Evolutionary conservation across 2,329 filamentous ascomycete species (phyloP).

Genomic region (Fusarium veterinarium): DNA sequence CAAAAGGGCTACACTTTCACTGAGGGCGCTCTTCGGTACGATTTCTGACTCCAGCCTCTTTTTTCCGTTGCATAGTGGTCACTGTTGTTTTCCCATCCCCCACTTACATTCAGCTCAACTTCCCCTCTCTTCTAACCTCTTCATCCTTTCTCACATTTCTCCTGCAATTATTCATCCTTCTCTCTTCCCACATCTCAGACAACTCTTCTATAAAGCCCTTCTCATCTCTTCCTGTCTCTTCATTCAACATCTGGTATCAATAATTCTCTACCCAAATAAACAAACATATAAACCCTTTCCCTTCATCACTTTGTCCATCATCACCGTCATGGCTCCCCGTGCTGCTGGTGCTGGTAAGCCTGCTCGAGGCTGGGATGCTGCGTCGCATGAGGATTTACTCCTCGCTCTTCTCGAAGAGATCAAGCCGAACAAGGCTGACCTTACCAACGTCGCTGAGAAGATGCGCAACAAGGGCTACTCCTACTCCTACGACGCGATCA

Average conservation of each 20-base stretch:
- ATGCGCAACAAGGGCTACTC: constrained; percentile 52
- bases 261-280: background rate
- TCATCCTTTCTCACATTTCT: background rate
- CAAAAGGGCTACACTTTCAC: constrained; percentile 55
- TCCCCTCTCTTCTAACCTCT: background rate
- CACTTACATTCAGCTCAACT: background rate
- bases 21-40: constrained; percentile 56
- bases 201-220: background rate
- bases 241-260: background rate
- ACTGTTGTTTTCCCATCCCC: background rate
- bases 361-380: constrained; percentile 50
- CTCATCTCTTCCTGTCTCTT: background rate
- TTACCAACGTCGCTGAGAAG: constrained; percentile 47
- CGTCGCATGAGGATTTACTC: constrained; percentile 55
- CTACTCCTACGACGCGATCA: constrained; percentile 55
- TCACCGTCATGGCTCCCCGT: constrained; percentile 10
- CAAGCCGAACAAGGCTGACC: constrained; percentile 50
- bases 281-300: background rate
- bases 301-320: background rate
- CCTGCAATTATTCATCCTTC: background rate
- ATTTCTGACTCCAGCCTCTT: background rate
- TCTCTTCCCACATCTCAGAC: background rate
- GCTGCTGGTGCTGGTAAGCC: constrained; percentile 37
- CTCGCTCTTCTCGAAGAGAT: constrained; percentile 51
- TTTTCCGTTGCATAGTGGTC: background rate